Evolutionary conservation across 2,329 filamentous ascomycete genomes (phyloP).

Genomic region (Cladophialophora chaetospira): DNA sequence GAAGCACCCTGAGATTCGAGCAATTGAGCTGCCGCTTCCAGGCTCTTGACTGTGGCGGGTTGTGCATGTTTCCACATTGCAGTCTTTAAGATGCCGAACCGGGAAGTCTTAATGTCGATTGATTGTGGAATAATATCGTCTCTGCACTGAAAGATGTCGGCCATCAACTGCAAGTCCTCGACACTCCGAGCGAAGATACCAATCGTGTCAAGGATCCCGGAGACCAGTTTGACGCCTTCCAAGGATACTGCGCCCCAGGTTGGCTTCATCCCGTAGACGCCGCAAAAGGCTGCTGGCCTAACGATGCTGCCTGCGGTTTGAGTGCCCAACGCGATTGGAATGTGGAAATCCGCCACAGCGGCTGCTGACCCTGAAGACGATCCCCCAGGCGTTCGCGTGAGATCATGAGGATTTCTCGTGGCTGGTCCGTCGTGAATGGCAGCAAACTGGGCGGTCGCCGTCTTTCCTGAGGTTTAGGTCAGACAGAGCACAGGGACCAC

Average conservation of each 20-base stretch:
- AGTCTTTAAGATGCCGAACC: neutral
- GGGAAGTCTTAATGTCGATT: no score
- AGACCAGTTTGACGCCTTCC: conserved; percentile 63
- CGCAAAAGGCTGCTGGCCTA: conserved; percentile 66
- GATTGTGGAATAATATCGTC: neutral
- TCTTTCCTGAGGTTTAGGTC: conserved; percentile 61
- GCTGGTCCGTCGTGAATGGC: conserved; percentile 56
- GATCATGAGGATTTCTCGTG: conserved; percentile 60
- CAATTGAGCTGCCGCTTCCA: neutral
- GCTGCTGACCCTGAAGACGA: conserved; percentile 69
- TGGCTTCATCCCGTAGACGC: conserved; percentile 66
- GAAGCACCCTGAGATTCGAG: neutral
- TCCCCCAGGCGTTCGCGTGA: conserved; percentile 62
- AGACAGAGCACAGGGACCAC: conserved; percentile 55
- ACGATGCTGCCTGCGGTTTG: conserved; percentile 68
- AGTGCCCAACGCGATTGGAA: conserved; percentile 62
- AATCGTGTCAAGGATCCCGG: conserved; percentile 62
- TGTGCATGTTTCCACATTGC: neutral
- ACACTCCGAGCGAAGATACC: conserved; percentile 62
- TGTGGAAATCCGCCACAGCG: conserved; percentile 66
- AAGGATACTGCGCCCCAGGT: conserved; percentile 65
- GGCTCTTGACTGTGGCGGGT: neutral
- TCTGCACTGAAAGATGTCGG: conserved; percentile 25
- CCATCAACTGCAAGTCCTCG: conserved; percentile 60
- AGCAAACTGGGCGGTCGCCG: conserved; percentile 67